Evolutionary conservation across 805 yeast genomes (phyloP), one percentile per base, ranked within the genome.

Genomic region (Wickerhamiella alocasiicola): DNA sequence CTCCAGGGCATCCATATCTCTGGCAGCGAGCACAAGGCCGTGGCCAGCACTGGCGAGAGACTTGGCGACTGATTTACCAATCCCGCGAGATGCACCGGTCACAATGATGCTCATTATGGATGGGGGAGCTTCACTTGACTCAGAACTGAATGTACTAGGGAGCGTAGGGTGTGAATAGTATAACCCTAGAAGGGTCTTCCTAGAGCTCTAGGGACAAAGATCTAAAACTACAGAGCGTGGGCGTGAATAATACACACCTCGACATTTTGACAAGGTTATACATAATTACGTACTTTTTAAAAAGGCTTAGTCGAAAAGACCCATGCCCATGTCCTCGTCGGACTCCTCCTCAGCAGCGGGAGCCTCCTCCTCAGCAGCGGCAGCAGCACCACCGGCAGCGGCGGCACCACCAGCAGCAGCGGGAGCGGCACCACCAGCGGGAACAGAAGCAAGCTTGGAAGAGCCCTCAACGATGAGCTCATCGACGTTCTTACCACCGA

Each of bases 351-450:
- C 71, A 54, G 61, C 78, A 53, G 61, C 78, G 56, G 68, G 87
- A 59, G 71, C 84, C 58, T 68, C 78, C 54, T 64, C 82, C 55
- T 67, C 91, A 46, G 64, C 91, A 46, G 66, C 94, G 45, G 67
- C 91, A 51, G 70, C 84, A 54, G 72, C 81, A 52, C 74, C 78
- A 51, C 66, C 77, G 60, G 72, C 78, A 58, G 78, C 78, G 57
- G 79, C 74, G 55, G 81, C 78, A 61, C 73, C 74, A 61, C 71
- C 74, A 61, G 75, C 70, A 57, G 80, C 67, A 55, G 91, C 69
- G 61, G 84, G 75, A 67, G 91, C 94, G 66, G 95, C 91, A 71
- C 94, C 96, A 67, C 95, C 96, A 61, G 95, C 60, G 69, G 97
- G 96, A 55, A 88, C 93, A 55, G 97, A 78, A 57, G 97, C 93